Percentiles rank a stretch among this genome's conserved stretches.
Evolutionary conservation across 2,329 filamentous ascomycete genomes (phyloP).

Genomic region (Calonectria naviculata): DNA sequence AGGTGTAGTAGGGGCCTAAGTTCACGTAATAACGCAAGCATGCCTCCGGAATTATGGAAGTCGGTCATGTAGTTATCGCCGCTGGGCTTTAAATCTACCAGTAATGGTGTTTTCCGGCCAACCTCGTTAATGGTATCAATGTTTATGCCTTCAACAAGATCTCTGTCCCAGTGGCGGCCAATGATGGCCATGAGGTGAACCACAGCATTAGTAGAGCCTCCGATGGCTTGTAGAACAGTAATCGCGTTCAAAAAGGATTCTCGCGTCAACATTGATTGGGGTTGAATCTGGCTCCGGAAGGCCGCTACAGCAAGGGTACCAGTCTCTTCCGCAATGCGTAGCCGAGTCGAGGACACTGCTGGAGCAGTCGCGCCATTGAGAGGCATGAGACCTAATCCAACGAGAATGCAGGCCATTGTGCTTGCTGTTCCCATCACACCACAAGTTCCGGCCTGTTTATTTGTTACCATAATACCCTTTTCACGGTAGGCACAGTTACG

Average conservation of each 20-base stretch:
- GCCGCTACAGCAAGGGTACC: slow-evolving; percentile 73
- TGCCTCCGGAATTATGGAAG: slow-evolving; percentile 86
- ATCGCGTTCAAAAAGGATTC: slow-evolving; percentile 87
- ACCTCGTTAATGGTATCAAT: slow-evolving; percentile 84
- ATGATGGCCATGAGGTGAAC: slow-evolving; percentile 90
- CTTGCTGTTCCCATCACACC: slow-evolving; percentile 94
- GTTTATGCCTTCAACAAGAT: slow-evolving; percentile 71
- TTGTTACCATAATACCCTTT: no score
- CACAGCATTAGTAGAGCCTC: slow-evolving; percentile 87
- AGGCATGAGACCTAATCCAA: slow-evolving; percentile 83
- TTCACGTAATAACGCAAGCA: slow-evolving; percentile 82
- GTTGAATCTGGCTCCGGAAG: slow-evolving; percentile 75
- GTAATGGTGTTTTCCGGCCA: slow-evolving; percentile 80
- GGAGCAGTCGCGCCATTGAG: slow-evolving; percentile 83
- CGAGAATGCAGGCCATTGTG: slow-evolving; percentile 88
- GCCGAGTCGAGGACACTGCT: slow-evolving; percentile 80
- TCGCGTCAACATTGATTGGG: slow-evolving; percentile 77
- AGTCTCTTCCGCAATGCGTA: slow-evolving; percentile 83
- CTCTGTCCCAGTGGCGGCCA: slow-evolving; percentile 74
- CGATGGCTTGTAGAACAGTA: slow-evolving; percentile 86
- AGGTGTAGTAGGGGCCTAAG: slow-evolving; percentile 83
- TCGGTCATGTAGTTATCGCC: slow-evolving; percentile 92
- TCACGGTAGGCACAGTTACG: no score
- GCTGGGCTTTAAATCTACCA: slow-evolving; percentile 89
- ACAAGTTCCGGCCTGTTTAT: no score